Conservation (phyloP, 2,329 filamentous ascomycete species). For the Calonectria montana region DNA sequence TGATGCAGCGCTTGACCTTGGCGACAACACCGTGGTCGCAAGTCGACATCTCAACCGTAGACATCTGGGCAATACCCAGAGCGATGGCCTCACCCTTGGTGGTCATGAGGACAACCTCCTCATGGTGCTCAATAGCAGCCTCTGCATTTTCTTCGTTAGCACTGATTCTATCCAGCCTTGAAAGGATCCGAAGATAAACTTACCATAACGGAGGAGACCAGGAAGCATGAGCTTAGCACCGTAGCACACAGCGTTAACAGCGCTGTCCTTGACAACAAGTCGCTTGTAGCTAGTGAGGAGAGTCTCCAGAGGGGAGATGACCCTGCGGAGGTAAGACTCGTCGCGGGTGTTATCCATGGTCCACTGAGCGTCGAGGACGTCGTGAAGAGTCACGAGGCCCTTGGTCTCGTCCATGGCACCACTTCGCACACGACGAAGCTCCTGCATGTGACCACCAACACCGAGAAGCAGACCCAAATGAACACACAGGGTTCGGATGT, state of each 20-base stretch:
- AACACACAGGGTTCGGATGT: constrained; percentile 97
- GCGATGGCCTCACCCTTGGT: constrained; percentile 99
- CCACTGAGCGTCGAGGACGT: constrained; percentile 93
- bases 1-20: constrained; percentile 99
- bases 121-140: constrained; percentile 89
- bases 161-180: constrained; percentile 15
- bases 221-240: constrained; percentile 99
- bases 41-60: constrained; percentile 93
- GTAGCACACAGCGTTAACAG: constrained; percentile 96
- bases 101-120: constrained; percentile 98
- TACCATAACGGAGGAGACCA: constrained; percentile 90
- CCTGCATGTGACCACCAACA: constrained; percentile 98
- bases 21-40: constrained; percentile 98
- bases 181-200: constrained; percentile 44
- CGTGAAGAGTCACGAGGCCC: constrained; percentile 90
- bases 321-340: constrained; percentile 89
- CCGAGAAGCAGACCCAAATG: constrained; percentile 82
- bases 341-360: constrained; percentile 95
- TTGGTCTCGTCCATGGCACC: constrained; percentile 95
- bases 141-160: constrained; percentile 63
- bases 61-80: constrained; percentile 97
- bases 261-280: constrained; percentile 88
- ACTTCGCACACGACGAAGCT: constrained; percentile 91
- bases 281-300: constrained; percentile 95
- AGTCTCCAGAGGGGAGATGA: constrained; percentile 93